Base-by-base conservation (phyloP, 495 filamentous ascomycete species). In the Cairneyella variabilis region DNA sequence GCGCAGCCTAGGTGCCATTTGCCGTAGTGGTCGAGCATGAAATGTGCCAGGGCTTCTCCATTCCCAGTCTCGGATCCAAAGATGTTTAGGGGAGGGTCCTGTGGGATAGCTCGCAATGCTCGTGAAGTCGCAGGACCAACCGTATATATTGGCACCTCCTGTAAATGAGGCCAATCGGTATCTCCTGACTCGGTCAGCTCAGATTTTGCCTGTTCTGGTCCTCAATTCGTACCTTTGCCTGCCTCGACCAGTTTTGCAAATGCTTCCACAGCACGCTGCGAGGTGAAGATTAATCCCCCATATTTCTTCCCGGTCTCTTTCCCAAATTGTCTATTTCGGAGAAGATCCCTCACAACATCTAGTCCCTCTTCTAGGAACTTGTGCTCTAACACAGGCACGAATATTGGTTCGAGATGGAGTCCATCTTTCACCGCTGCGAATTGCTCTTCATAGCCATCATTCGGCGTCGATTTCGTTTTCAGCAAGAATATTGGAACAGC, bases 71-170 rank as follows among this genome's bases (percentile, higher is more conserved):
- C 81, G 28, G 84, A 79, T 42, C 93, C 95, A 60, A 83, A 77
- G 49, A 90, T 74, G 14, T 75, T 77, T 10, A 84, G 70, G 11
- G 70, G 62, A 11, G 64, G 69, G 10, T 47, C 40, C 43, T 74
- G 70, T 32, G 73, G 68, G 5, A 92, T 72, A 2, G 83, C 78
- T 37, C 72, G 71, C 32, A 96, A 70, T 4, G 88, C 83, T 23
- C 83, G 77, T 9, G 83, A 86, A 5, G 93, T 98, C 3, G 93
- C 93, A 7, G 93, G 92, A 0, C 93, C 93, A 53, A 98, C 93
- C 30, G 86, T 89, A 67, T 97, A 98, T 17, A 96, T 71, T 22
- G 83, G 79, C 39, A 88, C 63, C 37, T 75, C 63, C 44, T 74
- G 70, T 48, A 80, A 67, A 60, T 72, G 69, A 66, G 68, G 72